phyloP scores from a whole-genome alignment of 1,284 basidiomycete species.

The Ganoderma boninense region DNA sequence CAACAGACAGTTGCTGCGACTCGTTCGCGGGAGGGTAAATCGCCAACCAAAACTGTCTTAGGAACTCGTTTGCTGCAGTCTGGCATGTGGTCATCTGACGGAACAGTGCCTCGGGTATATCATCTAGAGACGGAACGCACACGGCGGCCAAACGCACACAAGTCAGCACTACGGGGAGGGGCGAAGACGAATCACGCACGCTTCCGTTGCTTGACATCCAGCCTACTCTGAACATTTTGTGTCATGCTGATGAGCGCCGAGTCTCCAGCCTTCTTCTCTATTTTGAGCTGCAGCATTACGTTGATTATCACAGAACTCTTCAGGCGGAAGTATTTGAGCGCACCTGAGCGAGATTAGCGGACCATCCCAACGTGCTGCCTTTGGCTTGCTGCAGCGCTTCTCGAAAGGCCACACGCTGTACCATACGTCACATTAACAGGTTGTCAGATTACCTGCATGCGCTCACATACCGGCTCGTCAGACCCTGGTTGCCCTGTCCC shows the following conservation, averaged over 20 bases:
- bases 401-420: slow-evolving; percentile 52
- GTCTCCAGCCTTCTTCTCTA: slow-evolving; percentile 72
- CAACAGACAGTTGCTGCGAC: slow-evolving; percentile 52
- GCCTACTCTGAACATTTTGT: slow-evolving; percentile 71
- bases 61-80: slow-evolving; percentile 93
- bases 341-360: slow-evolving; percentile 64
- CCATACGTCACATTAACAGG: slow-evolving; percentile 9
- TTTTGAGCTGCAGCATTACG: slow-evolving; percentile 49
- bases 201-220: slow-evolving; percentile 70
- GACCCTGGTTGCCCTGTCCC: slow-evolving; percentile 39
- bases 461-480: slow-evolving; percentile 43
- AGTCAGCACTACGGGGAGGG: background rate
- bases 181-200: slow-evolving; percentile 49
- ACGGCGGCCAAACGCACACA: background rate
- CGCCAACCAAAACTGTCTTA: slow-evolving; percentile 95
- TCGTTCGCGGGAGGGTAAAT: slow-evolving; percentile 82
- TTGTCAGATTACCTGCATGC: background rate
- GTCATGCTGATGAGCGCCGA: slow-evolving; percentile 80
- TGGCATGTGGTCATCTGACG: slow-evolving; percentile 89
- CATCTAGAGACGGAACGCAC: slow-evolving; percentile 54
- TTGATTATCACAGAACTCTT: no score
- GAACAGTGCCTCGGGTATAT: slow-evolving; percentile 82
- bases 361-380: slow-evolving; percentile 63
- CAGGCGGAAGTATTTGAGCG: slow-evolving; percentile 18
- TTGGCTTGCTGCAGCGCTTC: slow-evolving; percentile 55